Conservation (phyloP, 2,329 filamentous ascomycete species). For the Calonectria montana region DNA sequence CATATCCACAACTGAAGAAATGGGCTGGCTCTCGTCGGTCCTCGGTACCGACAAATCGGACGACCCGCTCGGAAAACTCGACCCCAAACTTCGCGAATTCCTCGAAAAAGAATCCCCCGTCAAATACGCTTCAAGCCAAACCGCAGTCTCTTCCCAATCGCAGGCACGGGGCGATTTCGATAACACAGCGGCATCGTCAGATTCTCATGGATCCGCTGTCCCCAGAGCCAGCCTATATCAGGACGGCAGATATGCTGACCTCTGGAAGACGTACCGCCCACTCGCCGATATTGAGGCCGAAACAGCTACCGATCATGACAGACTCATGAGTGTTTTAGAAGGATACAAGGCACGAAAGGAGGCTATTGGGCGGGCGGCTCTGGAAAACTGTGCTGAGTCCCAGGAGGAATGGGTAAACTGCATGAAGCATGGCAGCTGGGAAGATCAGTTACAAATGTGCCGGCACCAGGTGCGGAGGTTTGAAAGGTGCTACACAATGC, state of each 20-base stretch:
- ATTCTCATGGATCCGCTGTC: constrained; percentile 45
- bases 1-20: constrained; percentile 40
- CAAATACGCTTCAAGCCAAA: constrained; percentile 64
- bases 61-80: constrained; percentile 78
- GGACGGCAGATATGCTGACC: constrained; percentile 78
- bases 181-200: constrained; percentile 32
- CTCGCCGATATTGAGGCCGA: constrained; percentile 76
- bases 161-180: constrained; percentile 18
- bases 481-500: constrained; percentile 89
- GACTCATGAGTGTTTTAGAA: constrained; percentile 82
- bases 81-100: constrained; percentile 86
- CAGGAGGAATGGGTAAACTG: constrained; percentile 87
- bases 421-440: constrained; percentile 77
- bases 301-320: constrained; percentile 81
- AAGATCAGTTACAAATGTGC: constrained; percentile 82
- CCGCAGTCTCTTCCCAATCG: constrained; percentile 17
- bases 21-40: constrained; percentile 70
- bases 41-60: constrained; percentile 59
- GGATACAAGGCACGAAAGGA: constrained; percentile 85
- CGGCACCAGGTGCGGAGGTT: constrained; percentile 80
- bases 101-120: constrained; percentile 84
- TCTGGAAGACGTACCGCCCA: constrained; percentile 93
- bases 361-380: constrained; percentile 80
- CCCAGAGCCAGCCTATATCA: constrained; percentile 66
- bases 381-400: constrained; percentile 94